Evolutionary conservation across 2,329 filamentous ascomycete genomes (phyloP), one percentile per base, ranked within the genome.

Genomic region (Penicillium sp.): DNA sequence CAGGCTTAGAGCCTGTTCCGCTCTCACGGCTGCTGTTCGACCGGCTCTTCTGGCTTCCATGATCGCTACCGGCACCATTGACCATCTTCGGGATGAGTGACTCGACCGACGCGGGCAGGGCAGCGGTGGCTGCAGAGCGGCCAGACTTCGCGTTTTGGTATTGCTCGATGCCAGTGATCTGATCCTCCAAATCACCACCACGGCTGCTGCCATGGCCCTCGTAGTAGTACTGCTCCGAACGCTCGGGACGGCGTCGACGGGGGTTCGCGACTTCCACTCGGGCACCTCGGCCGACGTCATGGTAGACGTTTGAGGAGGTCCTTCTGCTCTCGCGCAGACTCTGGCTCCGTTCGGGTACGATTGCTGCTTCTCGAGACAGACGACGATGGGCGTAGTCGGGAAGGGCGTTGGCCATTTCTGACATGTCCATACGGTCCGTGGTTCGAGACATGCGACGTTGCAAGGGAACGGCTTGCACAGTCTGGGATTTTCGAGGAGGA

Each of bases 1-100:
- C 72, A 18, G 58, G 55, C 43, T 68, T 70, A 37, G 68, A 66
- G 12, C 66, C 63, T 18, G 61, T 63, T 18, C 63, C 66, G 49
- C 72, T 75, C 23, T 65, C 72, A 21, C 70, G 71, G 58, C 73
- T 75, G 61, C 73, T 73, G 55, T 67, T 68, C 4, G 72, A 73
- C 17, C 69, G 70, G 51, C 67, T 75, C 48, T 74, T 73, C 45
- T 72, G 70, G 46, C 72, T 75, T 21, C 69, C 72, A 36, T 68
- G 71, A 33, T 75, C 73, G 45, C 72, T 75, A 27, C 64, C 67
- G 5, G 64, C 52, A 33, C 68, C 65, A 32, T 61, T 61, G 10
- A 52, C 57, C 9, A 60, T 54, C 45, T 73, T 73, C 39, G 69
- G 66, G 32, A 67, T 58, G 36, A 75, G 52, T 3, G 68, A 63